Evolutionary conservation across 2,329 filamentous ascomycete species (phyloP).

Genomic region (Diaporthe eres): DNA sequence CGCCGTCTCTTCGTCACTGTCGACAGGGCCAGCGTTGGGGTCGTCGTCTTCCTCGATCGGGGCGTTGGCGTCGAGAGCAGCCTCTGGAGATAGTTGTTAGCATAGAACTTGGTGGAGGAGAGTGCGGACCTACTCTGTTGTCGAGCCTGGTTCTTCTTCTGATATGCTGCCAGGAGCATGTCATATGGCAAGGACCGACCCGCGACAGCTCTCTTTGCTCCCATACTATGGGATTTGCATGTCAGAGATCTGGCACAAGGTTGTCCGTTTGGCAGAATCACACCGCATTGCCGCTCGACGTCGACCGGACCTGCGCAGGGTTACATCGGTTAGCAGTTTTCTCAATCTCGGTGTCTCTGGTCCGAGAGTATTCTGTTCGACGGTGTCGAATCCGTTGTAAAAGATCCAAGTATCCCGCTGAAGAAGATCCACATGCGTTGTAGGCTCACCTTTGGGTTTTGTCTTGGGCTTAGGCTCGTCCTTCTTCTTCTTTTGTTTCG

Average conservation of each 20-base stretch:
- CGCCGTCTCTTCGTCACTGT: slow-evolving; percentile 95
- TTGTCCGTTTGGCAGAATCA: slow-evolving; percentile 85
- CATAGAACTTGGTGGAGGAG: neutral
- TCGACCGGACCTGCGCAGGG: slow-evolving; percentile 79
- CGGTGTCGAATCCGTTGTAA: neutral
- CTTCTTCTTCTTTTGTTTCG: slow-evolving; percentile 95
- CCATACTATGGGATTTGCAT: slow-evolving; percentile 97
- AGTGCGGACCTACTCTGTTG: slow-evolving; percentile 82
- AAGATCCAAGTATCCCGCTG: neutral
- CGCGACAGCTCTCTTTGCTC: slow-evolving; percentile 89
- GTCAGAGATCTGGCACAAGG: slow-evolving; percentile 91
- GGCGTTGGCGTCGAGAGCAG: slow-evolving; percentile 93
- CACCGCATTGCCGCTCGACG: slow-evolving; percentile 94
- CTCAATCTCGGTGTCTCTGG: too few species aligned
- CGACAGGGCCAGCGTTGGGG: slow-evolving; percentile 82
- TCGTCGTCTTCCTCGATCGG: slow-evolving; percentile 90
- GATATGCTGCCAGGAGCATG: slow-evolving; percentile 88
- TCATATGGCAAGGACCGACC: slow-evolving; percentile 92
- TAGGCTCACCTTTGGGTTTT: slow-evolving; percentile 80
- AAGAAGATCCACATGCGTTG: slow-evolving; percentile 8
- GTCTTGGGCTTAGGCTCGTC: slow-evolving; percentile 90
- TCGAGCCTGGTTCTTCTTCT: slow-evolving; percentile 99
- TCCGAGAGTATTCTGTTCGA: neutral
- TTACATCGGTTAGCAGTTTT: neutral
- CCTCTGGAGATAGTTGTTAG: slow-evolving; percentile 69